Conservation (phyloP, 306 rosid species). For the Ziziphus jujuba region DNA sequence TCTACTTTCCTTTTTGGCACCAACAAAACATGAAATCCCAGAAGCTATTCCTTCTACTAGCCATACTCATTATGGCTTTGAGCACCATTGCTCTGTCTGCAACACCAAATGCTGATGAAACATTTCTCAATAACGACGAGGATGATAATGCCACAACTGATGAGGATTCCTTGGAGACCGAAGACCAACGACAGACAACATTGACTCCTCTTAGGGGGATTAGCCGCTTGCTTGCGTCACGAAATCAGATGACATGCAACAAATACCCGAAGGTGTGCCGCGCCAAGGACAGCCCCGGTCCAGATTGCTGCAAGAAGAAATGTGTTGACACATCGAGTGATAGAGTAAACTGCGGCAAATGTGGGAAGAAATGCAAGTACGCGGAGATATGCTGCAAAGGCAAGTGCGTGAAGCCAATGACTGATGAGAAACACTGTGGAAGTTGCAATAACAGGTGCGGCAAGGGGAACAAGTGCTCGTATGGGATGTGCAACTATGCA, state of each 20-base stretch:
- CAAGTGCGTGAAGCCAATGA: constrained; percentile 57
- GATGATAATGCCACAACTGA: not conserved
- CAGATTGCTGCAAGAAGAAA: constrained; percentile 52
- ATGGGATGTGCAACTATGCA: constrained; percentile 69
- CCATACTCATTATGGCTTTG: constrained; percentile 44
- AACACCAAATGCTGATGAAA: constrained; percentile 1
- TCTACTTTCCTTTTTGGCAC: not conserved
- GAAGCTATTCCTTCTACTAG: constrained; percentile 30
- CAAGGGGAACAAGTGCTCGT: constrained; percentile 35
- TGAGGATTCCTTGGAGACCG: not conserved
- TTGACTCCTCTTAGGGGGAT: constrained; percentile 26
- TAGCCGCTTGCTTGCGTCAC: constrained; percentile 33
- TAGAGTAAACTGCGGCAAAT: constrained; percentile 56
- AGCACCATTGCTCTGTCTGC: constrained; percentile 34
- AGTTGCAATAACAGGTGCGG: constrained; percentile 58
- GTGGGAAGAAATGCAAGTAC: constrained; percentile 62
- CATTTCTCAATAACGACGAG: not conserved
- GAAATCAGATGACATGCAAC: constrained; percentile 37
- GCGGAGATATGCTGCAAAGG: constrained; percentile 58
- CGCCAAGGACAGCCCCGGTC: constrained; percentile 40
- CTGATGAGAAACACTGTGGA: constrained; percentile 55
- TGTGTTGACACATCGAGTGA: constrained; percentile 49
- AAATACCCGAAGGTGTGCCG: constrained; percentile 45
- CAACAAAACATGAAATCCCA: constrained; percentile 35
- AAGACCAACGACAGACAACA: constrained; percentile 3